Evolutionary conservation across 2,329 filamentous ascomycete species (phyloP), one percentile per base, ranked within the genome.

Genomic region (Berkeleyomyces rouxiae): DNA sequence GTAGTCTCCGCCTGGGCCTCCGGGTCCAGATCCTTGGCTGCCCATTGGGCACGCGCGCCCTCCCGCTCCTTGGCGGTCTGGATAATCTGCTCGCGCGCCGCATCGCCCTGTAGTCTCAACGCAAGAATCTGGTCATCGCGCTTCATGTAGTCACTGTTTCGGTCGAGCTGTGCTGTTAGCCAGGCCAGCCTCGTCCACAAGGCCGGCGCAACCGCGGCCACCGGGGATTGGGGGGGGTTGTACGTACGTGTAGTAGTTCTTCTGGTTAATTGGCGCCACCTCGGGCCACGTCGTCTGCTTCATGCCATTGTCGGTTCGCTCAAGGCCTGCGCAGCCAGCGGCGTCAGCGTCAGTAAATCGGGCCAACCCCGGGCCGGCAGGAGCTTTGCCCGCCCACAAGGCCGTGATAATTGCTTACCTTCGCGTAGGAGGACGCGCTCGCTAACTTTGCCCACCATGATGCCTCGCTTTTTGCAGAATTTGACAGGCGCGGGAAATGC

Each of bases 241-340:
- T n/a, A 61, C 64, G 66, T 79, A 93, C 89, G 91, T 96, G 73
- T 96, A 96, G 74, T 99, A 99, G 74, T 99, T 99, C 78, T 99
- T 99, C 74, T 99, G 93, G 72, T 99, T 99, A 75, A 99, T 99
- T 69, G 93, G 89, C 51, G 83, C 81, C 64, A 96, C 85, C 70
- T 93, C 87, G 7, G 93, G 92, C 92, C 93, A 99, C 72, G 82
- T 95, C 58, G 90, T 88, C 71, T 93, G 83, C 71, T 91, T 93
- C 86, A 99, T 92, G 75, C 92, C 91, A 82, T 99, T 99, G 78
- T 99, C 93, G 65, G 93, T 97, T 71, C 92, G 83, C 76, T 95
- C 90, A 67, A 99, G 84, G 67, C 93, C 92, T 96, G 23, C 23
- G 23, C 23, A 23, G 23, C 23, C 23, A 23, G 23, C 23, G 23